Evolutionary conservation across 805 yeast genomes (phyloP).

Genomic region (Zygosaccharomyces kombuchaensis): DNA sequence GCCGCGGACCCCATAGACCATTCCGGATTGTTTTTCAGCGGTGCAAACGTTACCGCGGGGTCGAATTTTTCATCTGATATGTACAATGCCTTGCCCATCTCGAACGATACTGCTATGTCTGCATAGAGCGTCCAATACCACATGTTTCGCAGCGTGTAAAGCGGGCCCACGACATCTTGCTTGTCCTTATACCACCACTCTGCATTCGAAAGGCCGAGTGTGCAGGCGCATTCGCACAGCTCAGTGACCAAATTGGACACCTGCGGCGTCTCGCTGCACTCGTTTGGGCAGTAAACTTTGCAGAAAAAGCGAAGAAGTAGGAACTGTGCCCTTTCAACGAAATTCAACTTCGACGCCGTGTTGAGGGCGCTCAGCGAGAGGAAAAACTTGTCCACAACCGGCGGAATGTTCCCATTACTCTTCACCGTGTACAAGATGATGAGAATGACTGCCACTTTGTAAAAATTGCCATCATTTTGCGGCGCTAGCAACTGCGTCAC

Average conservation of each 20-base stretch:
- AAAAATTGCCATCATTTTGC: slow-evolving; percentile 21
- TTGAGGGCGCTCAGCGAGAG: slow-evolving; percentile 19
- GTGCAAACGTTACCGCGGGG: slow-evolving; percentile 2
- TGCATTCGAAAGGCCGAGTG: slow-evolving; percentile 25
- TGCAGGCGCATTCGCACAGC: slow-evolving; percentile 20
- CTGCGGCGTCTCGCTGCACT: slow-evolving; percentile 24
- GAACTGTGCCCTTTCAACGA: slow-evolving; percentile 31
- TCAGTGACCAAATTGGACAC: slow-evolving; percentile 18
- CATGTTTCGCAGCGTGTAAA: slow-evolving; percentile 15
- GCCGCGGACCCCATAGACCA: not conserved
- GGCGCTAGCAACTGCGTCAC: slow-evolving; percentile 10
- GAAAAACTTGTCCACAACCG: slow-evolving; percentile 17
- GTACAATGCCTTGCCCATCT: slow-evolving; percentile 28
- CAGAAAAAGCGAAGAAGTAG: slow-evolving; percentile 22
- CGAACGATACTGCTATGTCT: slow-evolving; percentile 28
- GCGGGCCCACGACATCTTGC: slow-evolving; percentile 15
- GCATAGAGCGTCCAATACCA: slow-evolving; percentile 27
- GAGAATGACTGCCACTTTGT: slow-evolving; percentile 24
- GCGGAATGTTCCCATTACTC: slow-evolving; percentile 19
- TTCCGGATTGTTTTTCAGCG: not conserved
- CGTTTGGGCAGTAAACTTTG: slow-evolving; percentile 14
- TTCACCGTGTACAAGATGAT: slow-evolving; percentile 18
- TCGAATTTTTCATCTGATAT: slow-evolving; percentile 20
- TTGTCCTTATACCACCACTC: slow-evolving; percentile 20
- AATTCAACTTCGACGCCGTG: slow-evolving; percentile 22